phyloP scores from a whole-genome alignment of 2,329 filamentous ascomycete genomes.

The Monilinia fructicola region DNA sequence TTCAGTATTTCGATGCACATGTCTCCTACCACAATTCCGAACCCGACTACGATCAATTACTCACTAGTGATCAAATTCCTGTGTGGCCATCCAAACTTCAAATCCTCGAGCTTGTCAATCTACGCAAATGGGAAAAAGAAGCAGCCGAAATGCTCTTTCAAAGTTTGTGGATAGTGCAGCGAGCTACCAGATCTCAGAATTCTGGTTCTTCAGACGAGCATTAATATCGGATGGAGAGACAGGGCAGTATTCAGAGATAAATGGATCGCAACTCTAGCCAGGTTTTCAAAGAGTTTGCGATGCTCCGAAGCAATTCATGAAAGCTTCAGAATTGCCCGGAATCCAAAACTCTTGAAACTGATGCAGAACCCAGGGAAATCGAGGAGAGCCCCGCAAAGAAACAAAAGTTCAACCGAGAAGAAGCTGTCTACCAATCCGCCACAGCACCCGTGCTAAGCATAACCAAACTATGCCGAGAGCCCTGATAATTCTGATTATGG shows the following conservation, averaged over 20 bases:
- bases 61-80: conserved; percentile 65
- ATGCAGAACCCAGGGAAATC: not conserved
- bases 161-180: conserved; percentile 69
- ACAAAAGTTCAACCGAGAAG: not conserved
- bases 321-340: conserved; percentile 18
- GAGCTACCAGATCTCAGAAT: conserved; percentile 65
- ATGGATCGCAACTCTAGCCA: conserved; percentile 70
- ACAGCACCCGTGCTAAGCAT: conserved; percentile 25
- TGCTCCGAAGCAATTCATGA: conserved; percentile 35
- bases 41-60: conserved; percentile 69
- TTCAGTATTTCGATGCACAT: conserved; percentile 74
- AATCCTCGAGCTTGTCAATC: conserved; percentile 70
- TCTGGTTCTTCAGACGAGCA: conserved; percentile 69
- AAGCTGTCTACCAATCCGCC: conserved; percentile 23
- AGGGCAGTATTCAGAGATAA: conserved; percentile 75
- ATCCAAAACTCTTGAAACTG: not conserved
- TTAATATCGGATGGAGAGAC: conserved; percentile 79
- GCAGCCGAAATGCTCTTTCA: conserved; percentile 76
- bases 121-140: conserved; percentile 70
- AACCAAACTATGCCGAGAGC: conserved; percentile 36
- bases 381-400: conserved; percentile 28
- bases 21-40: conserved; percentile 68
- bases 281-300: conserved; percentile 59
- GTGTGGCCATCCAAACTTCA: conserved; percentile 75
- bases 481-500: conserved; percentile 29